Base-by-base conservation (phyloP, 2,329 filamentous ascomycete genomes). In the Corniculantispora saksenae region DNA sequence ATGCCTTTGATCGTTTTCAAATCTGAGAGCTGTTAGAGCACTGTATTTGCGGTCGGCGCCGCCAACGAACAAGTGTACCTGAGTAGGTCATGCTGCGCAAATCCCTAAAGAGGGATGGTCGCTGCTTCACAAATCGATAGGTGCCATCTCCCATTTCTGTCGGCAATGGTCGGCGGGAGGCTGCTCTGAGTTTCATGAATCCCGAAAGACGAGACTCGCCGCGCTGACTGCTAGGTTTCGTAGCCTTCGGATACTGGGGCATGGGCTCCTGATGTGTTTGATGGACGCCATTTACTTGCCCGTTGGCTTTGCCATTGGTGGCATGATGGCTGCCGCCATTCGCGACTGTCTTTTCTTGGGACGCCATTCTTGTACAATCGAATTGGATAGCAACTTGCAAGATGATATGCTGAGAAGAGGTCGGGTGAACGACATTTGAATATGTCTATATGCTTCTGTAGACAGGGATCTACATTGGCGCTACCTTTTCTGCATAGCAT, bases 111-210 rank as follows among this genome's bases (percentile, higher is more conserved):
- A 65, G 23, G 6, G 63, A 60, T 1, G 83, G 83, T 17, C 83
- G 81, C 68, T 80, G 79, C n/a, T 78, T 77, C 1, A 80, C 74
- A 9, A 73, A 71, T 5, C 82, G 77, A 64, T 88, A 90, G 2
- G 84, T 83, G n/a, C 88, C 88, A 72, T 89, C 84, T 29, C 88
- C 88, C 62, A 81, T 83, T 70, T 90, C 82, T 1, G 80, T 86
- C 0, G 90, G 89, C 38, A 90, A 76, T 12, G 90, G 89, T n/a
- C 86, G 79, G 65, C 81, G 81, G 1, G 87, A 86, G 5, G 86
- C 83, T 62, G 78, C 70, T 3, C 75, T 71, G 32, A 80, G 69
- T 56, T 76, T 72, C 67, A 75, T 72, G 53, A 79, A 69, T 38
- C 69, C 71, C 13, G 68, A 70, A 1, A 75, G 10, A 6, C 69